A percentile compares a stretch with the other conserved stretches of the same genome.
These are phyloP conservation scores for Zymoseptoria brevis DNA, from an alignment of 2,329 filamentous ascomycete genomes.

Conservation along the genomic window DNA sequence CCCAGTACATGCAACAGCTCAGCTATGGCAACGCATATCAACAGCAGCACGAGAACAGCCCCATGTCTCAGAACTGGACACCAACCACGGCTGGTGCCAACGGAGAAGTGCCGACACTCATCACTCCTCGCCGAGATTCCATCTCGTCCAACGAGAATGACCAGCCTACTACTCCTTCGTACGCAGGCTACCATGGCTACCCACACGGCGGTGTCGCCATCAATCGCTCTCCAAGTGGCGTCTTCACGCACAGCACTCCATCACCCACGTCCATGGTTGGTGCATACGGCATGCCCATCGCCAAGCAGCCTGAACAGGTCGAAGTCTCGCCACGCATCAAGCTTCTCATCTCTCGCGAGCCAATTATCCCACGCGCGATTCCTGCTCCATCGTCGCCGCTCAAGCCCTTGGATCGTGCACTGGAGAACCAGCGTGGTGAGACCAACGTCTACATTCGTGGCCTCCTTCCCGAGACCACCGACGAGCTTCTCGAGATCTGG, in stretches of 20 bases:
- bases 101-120: conserved; percentile 42
- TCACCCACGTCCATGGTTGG: conserved; percentile 42
- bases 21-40: conserved; percentile 35
- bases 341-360: conserved; percentile 55
- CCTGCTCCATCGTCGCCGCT: conserved; percentile 79
- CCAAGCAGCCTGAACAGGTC: conserved; percentile 31
- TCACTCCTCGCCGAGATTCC: conserved; percentile 45
- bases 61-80: conserved; percentile 41
- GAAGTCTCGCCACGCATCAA: conserved; percentile 40
- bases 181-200: conserved; percentile 34
- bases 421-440: conserved; percentile 90
- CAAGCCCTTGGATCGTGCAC: conserved; percentile 85
- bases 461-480: conserved; percentile 88
- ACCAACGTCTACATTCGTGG: conserved; percentile 98
- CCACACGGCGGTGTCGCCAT: conserved; percentile 38
- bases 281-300: conserved; percentile 35
- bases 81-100: conserved; percentile 36
- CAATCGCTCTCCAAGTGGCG: conserved; percentile 43
- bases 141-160: conserved; percentile 47
- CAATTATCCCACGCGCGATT: conserved; percentile 76
- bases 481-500: conserved; percentile 76
- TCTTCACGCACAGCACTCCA: conserved; percentile 43
- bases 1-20: conserved; percentile 37
- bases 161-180: conserved; percentile 42
- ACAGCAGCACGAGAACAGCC: conserved; percentile 39